Conservation (phyloP, 179 eudicot species). For the Beta corolliflora region DNA sequence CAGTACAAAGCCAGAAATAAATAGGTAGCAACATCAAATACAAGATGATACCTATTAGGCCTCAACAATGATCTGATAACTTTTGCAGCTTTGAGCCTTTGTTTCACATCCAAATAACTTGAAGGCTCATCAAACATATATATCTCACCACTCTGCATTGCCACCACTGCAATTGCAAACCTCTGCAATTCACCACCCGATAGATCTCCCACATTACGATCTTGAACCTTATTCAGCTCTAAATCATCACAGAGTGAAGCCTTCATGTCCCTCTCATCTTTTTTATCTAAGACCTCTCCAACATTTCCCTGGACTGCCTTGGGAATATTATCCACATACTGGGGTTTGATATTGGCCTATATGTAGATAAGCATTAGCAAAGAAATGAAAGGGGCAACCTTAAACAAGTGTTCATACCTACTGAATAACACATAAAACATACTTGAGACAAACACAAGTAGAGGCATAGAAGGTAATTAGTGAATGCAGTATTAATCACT, state of each 20-base stretch:
- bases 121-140: constrained; percentile 99
- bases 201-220: constrained; percentile 94
- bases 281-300: constrained; percentile 83
- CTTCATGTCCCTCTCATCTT: constrained; percentile 86
- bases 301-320: constrained; percentile 97
- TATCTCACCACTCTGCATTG: constrained; percentile 84
- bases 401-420: background rate
- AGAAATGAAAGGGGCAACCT: background rate
- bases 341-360: constrained; percentile 95
- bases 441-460: background rate
- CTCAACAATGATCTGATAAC: constrained; percentile 90
- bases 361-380: constrained; percentile 7
- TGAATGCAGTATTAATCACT: background rate
- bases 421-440: background rate
- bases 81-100: constrained; percentile 96
- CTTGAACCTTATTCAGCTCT: constrained; percentile 83
- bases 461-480: background rate
- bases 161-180: constrained; percentile 97
- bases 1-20: background rate
- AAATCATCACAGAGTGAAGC: constrained; percentile 70
- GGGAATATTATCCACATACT: constrained; percentile 96
- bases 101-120: constrained; percentile 95
- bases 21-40: background rate
- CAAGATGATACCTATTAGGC: constrained; percentile 63
- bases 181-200: constrained; percentile 99